Conservation (phyloP, 2,329 filamentous ascomycete genomes). For the Colletotrichum sp. region DNA sequence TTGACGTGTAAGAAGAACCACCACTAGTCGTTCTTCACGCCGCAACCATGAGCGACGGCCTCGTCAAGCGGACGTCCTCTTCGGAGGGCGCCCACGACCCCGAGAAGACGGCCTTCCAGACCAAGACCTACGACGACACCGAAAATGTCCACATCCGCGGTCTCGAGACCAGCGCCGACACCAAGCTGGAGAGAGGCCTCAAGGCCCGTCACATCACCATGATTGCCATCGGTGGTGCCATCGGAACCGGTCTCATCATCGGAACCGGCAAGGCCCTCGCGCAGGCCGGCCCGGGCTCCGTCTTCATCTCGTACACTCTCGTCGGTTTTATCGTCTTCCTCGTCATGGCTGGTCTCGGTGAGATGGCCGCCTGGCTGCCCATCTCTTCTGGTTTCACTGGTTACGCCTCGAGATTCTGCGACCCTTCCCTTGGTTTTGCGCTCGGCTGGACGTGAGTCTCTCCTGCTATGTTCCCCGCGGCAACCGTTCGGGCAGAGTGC, state of each 20-base stretch:
- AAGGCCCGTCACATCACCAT: slow-evolving; percentile 62
- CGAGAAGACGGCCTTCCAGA: slow-evolving; percentile 28
- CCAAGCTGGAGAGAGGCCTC: slow-evolving; percentile 55
- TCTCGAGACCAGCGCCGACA: slow-evolving; percentile 54
- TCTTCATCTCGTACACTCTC: slow-evolving; percentile 74
- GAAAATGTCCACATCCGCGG: slow-evolving; percentile 46
- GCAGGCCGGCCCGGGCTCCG: slow-evolving; percentile 64
- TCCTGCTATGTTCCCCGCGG: neutral
- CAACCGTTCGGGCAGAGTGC: slow-evolving; percentile 43
- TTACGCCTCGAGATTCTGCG: slow-evolving; percentile 80
- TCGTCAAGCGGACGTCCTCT: slow-evolving; percentile 32
- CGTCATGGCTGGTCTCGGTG: slow-evolving; percentile 82
- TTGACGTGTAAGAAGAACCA: neutral
- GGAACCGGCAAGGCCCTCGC: slow-evolving; percentile 64
- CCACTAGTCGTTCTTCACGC: neutral
- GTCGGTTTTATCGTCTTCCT: slow-evolving; percentile 77
- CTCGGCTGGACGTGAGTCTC: slow-evolving; percentile 70
- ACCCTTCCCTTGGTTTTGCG: slow-evolving; percentile 81
- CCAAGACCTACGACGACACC: slow-evolving; percentile 24
- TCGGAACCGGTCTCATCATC: slow-evolving; percentile 77
- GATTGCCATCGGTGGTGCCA: slow-evolving; percentile 76
- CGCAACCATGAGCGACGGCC: slow-evolving; percentile 25
- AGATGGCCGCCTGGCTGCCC: slow-evolving; percentile 86
- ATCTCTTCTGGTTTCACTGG: slow-evolving; percentile 81
- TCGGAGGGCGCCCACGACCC: slow-evolving; percentile 26